Conservation (phyloP, 306 rosid species). For the Bauhinia variegata region DNA sequence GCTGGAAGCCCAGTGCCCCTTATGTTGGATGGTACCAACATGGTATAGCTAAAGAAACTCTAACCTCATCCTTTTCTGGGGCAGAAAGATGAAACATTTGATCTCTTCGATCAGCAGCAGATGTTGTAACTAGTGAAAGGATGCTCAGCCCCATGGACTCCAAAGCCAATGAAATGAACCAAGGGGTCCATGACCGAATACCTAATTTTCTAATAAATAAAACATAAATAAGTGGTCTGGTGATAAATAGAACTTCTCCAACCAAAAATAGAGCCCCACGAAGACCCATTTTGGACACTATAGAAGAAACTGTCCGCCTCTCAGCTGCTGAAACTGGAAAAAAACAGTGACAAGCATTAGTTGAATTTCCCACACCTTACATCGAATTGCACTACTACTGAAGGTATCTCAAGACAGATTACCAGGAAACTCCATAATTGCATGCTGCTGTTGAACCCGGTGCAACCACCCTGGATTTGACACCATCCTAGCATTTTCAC, state of each 20-base stretch:
- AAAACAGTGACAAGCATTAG: conserved; percentile 43
- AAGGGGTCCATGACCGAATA: conserved; percentile 84
- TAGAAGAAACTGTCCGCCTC: conserved; percentile 58
- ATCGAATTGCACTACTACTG: conserved; percentile 11
- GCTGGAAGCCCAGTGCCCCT: too few relatives aligned
- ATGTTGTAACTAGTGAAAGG: conserved; percentile 60
- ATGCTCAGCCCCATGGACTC: conserved; percentile 65
- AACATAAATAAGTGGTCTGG: conserved; percentile 88
- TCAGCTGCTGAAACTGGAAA: conserved; percentile 57
- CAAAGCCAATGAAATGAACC: conserved; percentile 77
- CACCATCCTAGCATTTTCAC: conserved; percentile 70
- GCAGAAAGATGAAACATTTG: conserved; percentile 56
- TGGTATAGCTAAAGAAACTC: conserved; percentile 36
- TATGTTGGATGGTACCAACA: background rate
- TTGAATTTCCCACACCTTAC: conserved; percentile 13
- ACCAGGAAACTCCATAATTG: conserved; percentile 63
- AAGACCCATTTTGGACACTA: conserved; percentile 70
- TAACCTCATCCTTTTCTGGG: conserved; percentile 84
- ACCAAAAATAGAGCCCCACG: conserved; percentile 63
- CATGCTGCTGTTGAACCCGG: conserved; percentile 67
- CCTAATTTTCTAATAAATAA: conserved; percentile 75
- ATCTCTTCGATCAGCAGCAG: conserved; percentile 43
- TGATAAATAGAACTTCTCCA: conserved; percentile 76
- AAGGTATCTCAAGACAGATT: conserved; percentile 24
- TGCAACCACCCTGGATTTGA: conserved; percentile 63